These are phyloP conservation scores for Ceratopteris richardii DNA, from an alignment of 75 land plant species.

Conservation along the genomic window DNA sequence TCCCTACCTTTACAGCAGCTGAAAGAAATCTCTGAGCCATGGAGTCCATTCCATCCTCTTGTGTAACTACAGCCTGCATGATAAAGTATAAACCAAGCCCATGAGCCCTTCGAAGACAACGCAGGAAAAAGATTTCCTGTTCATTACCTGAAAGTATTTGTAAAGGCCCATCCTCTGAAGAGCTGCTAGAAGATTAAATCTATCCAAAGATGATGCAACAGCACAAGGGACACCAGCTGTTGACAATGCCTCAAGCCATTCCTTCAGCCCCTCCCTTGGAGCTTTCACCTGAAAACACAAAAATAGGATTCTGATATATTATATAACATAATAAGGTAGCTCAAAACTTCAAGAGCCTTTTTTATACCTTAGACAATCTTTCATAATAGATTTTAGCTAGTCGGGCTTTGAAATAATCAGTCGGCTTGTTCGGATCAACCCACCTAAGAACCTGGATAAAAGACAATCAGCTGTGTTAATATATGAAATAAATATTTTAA, in stretches of 20 bases:
- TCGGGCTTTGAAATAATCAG: slow-evolving; percentile 39
- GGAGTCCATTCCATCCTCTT: slow-evolving; percentile 99
- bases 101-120: too few species aligned
- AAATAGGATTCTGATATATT: too few species aligned
- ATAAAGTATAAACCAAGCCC: background rate
- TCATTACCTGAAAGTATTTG: slow-evolving; percentile 72
- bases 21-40: slow-evolving; percentile 96
- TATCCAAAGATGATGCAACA: slow-evolving; percentile 72
- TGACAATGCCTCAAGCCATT: slow-evolving; percentile 86
- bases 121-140: too few species aligned
- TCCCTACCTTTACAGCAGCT: slow-evolving; percentile 85
- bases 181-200: slow-evolving; percentile 51
- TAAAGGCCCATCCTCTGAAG: slow-evolving; percentile 68
- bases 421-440: slow-evolving; percentile 28
- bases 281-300: slow-evolving; percentile 37
- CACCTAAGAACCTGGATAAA: slow-evolving; percentile 27
- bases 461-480: too few species aligned
- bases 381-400: slow-evolving; percentile 46
- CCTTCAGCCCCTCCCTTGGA: slow-evolving; percentile 70
- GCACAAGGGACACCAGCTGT: slow-evolving; percentile 95
- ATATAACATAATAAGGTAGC: too few species aligned
- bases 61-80: slow-evolving; percentile 75
- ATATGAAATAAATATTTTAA: too few species aligned
- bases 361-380: slow-evolving; percentile 27
- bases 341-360: background rate